Conservation (phyloP, 164 flowering plant species). For the Magnolia kwangsiensis region DNA sequence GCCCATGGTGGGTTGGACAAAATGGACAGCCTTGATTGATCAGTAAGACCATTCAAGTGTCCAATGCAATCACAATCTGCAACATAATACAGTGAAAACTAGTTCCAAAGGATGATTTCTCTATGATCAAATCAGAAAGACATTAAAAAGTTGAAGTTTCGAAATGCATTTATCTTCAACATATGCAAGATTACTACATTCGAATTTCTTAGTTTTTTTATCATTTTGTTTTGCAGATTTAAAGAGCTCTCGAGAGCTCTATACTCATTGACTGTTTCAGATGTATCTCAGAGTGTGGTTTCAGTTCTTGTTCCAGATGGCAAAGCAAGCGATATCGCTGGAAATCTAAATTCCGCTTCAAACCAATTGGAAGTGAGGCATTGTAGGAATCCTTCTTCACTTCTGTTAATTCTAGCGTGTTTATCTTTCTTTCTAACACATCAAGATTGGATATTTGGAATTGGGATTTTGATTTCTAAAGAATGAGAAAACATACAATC, state of each 20-base stretch:
- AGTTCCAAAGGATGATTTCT: no score
- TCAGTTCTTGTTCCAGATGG: constrained; percentile 47
- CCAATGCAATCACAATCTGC: background rate
- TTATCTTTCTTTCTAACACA: background rate
- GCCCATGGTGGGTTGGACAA: no score
- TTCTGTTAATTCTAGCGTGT: background rate
- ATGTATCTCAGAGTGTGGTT: constrained; percentile 28
- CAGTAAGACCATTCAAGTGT: no score
- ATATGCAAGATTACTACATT: no score
- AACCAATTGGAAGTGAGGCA: constrained; percentile 46
- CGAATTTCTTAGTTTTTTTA: background rate
- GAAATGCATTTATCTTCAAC: no score
- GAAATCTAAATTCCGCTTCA: constrained; percentile 54
- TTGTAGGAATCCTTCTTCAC: constrained; percentile 25
- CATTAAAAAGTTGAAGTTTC: background rate
- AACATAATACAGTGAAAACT: background rate
- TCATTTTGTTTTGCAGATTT: constrained; percentile 30
- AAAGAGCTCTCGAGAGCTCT: constrained; percentile 50
- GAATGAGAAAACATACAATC: no score
- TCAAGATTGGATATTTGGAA: background rate
- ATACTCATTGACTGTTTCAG: constrained; percentile 37
- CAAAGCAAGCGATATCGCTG: constrained; percentile 48
- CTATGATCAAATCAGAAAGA: background rate
- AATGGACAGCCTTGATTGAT: no score
- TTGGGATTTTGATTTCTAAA: background rate